Conservation (phyloP, 495 filamentous ascomycete genomes). For the Talaromyces nanjingensis region DNA sequence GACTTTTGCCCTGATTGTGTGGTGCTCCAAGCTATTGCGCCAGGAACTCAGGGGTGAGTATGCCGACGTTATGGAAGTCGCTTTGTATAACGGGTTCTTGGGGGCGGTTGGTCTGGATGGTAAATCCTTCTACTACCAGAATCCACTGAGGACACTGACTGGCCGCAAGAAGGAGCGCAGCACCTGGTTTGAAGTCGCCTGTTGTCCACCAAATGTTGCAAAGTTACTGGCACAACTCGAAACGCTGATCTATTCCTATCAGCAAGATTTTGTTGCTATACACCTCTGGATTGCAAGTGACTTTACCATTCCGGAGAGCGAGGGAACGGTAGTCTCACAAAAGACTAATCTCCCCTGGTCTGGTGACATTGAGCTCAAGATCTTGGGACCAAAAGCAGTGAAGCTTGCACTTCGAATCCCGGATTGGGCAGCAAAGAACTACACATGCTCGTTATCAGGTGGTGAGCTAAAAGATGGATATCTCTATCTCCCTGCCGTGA, state of each 20-base stretch:
- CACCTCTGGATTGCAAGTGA: conserved; percentile 46
- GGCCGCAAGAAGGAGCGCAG: conserved; percentile 28
- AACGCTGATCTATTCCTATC: conserved; percentile 4
- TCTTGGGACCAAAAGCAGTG: conserved; percentile 21
- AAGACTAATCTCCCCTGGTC: conserved; percentile 50
- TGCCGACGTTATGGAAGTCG: conserved; percentile 52
- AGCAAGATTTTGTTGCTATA: conserved; percentile 32
- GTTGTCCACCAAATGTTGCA: conserved; percentile 52
- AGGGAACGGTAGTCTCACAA: conserved; percentile 35
- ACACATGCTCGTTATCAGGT: conserved; percentile 1
- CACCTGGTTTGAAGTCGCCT: conserved; percentile 50
- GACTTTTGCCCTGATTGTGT: conserved; percentile 53
- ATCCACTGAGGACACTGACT: conserved; percentile 2
- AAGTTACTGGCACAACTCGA: conserved; percentile 41
- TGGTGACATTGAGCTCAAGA: conserved; percentile 38
- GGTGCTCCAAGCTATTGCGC: conserved; percentile 8
- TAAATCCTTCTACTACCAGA: conserved; percentile 8
- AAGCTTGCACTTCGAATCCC: conserved; percentile 42
- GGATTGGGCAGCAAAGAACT: conserved; percentile 33
- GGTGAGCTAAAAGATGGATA: conserved; percentile 30
- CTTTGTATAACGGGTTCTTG: conserved; percentile 53
- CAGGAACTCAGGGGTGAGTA: conserved; percentile 42
- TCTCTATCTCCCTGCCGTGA: conserved; percentile 27
- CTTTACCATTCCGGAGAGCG: conserved; percentile 30
- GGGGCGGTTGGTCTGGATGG: conserved; percentile 39